These are phyloP conservation scores for Boletellus ananas DNA, from an alignment of 768 basidiomycete species.

Conservation along the genomic window DNA sequence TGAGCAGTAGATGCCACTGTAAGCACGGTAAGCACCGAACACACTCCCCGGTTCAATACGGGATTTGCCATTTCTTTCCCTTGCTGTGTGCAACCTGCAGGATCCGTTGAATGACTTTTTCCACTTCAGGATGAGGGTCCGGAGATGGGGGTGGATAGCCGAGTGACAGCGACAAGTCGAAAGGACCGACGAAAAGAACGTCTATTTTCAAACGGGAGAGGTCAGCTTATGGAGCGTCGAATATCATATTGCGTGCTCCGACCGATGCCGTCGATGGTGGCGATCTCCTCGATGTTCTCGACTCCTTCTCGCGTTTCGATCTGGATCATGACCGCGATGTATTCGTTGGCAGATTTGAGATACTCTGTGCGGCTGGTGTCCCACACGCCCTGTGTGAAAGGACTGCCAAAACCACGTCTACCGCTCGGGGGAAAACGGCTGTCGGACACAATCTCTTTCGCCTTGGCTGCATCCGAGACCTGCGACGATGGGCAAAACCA, in stretches of 20 bases:
- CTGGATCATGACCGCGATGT: constrained; percentile 57
- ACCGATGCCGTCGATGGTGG: constrained; percentile 60
- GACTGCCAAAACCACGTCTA: constrained; percentile 60
- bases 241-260: constrained; percentile 10
- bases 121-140: constrained; percentile 62
- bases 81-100: constrained; percentile 45
- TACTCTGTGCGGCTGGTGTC: constrained; percentile 50
- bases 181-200: constrained; percentile 62
- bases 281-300: constrained; percentile 56
- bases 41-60: not conserved
- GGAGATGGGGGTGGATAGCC: constrained; percentile 60
- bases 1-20: constrained; percentile 48
- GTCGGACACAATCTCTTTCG: constrained; percentile 52
- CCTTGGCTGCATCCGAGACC: constrained; percentile 58
- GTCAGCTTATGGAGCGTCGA: not conserved
- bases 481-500: constrained; percentile 13
- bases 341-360: constrained; percentile 51
- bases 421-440: constrained; percentile 61
- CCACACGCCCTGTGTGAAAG: constrained; percentile 60
- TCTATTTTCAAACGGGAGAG: constrained; percentile 26
- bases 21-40: not conserved
- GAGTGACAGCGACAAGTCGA: constrained; percentile 60
- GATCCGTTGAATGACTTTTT: constrained; percentile 54
- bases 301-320: constrained; percentile 63
- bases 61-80: constrained; percentile 60